Conservation (phyloP, 257 asterid species). For the Catharanthus roseus region DNA sequence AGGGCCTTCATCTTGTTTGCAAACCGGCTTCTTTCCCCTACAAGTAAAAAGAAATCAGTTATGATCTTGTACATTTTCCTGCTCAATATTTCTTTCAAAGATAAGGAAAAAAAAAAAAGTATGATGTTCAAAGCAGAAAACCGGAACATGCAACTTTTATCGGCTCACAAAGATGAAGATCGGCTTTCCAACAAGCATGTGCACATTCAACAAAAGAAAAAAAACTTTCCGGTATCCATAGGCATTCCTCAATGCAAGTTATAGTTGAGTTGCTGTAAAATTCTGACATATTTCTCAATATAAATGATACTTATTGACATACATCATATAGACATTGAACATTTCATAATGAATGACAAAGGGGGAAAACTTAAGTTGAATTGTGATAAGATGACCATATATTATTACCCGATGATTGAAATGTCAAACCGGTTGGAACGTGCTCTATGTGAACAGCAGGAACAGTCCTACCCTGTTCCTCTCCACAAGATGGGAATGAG, state of each 20-base stretch:
- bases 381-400: neutral
- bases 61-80: neutral
- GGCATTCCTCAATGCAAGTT: no score
- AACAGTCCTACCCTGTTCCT: conserved; percentile 18
- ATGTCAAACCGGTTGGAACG: conserved; percentile 60
- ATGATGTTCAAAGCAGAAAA: neutral
- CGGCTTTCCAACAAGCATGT: no score
- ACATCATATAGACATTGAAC: no score
- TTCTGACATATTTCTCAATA: neutral
- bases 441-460: conserved; percentile 56
- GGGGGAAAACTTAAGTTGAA: neutral
- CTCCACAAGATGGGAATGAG: conserved; percentile 29
- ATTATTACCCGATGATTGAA: conserved; percentile 55
- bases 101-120: no score
- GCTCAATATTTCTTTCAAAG: neutral
- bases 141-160: neutral
- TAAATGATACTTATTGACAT: neutral
- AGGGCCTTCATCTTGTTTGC: conserved; percentile 78
- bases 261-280: no score
- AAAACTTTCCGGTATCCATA: no score
- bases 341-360: no score
- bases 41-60: conserved; percentile 9
- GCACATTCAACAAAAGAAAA: no score
- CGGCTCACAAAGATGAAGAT: neutral
- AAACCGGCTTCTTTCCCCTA: conserved; percentile 71